Base-by-base conservation (phyloP, 2,329 filamentous ascomycete genomes). In the Fusarium heterosporum region DNA sequence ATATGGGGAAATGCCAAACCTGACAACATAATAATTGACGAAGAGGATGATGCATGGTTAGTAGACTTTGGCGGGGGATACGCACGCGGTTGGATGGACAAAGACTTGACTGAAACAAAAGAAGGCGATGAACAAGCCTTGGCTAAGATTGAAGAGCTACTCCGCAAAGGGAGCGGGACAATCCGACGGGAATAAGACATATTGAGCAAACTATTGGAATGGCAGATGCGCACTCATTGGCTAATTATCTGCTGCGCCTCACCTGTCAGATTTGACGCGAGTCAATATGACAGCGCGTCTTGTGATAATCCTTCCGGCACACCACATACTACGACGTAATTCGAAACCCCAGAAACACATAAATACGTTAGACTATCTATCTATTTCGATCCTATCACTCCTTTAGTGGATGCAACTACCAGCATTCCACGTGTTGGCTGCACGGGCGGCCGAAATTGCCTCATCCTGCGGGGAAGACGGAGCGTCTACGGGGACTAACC, bases 381-480 rank as follows among this genome's bases (percentile, higher is more conserved):
- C 22, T 6, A 22, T 22, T 22, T 22, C 22, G 6, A 22, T 22
- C 6, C 22, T 22, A 22, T 22, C 22, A 22, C 6, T 22, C 16
- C 10, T n/a, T 16, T 9, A 36, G 16, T n/a, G 34, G 4, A 36
- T 36, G 34, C 34, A 16, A 9, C 16, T 36, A 16, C 34, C 14
- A 34, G 50, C 50, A 45, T 36, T n/a, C 13, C 28, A 16, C 29
- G 50, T 29, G 42, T 42, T 46, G 49, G 55, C 55, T 25, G 13
- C 38, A 25, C 32, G 26, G 38, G 28, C 49, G 28, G 34, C 55
- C 50, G 41, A 58, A 58, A 58, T 58, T 55, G 26, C 50, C 55
- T 58, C 55, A 58, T 34, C 49, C 43, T 58, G 55, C 55, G 55
- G 55, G 55, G 55, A 58, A 46, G 34, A 53, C 32, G 50, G 55